phyloP scores from a whole-genome alignment of 192 early-diverging fungal species.

The Phlyctochytrium planicorne region DNA sequence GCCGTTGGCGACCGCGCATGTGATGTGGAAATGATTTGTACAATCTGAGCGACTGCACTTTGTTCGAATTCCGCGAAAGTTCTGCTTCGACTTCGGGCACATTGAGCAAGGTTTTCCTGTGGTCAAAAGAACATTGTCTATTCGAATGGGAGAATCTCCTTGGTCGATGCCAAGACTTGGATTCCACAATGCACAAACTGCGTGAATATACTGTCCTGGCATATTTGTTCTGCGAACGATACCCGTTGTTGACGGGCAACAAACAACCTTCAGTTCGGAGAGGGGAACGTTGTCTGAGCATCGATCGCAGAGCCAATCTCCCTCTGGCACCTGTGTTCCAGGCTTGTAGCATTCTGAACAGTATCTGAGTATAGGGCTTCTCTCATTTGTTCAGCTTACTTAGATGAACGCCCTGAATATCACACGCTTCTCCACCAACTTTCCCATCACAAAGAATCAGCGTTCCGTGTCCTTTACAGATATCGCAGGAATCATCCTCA shows the following conservation, averaged over 20 bases:
- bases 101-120: slow-evolving; percentile 14
- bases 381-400: neutral
- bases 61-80: neutral
- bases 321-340: neutral
- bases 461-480: neutral
- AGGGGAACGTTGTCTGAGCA: slow-evolving; percentile 16
- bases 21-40: slow-evolving; percentile 24
- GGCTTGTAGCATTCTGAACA: slow-evolving; percentile 19
- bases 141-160: slow-evolving; percentile 1
- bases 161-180: slow-evolving; percentile 1
- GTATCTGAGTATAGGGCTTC: neutral
- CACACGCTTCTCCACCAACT: slow-evolving; percentile 6
- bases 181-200: slow-evolving; percentile 24
- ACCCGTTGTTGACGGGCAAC: slow-evolving; percentile 10
- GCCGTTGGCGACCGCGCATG: slow-evolving; percentile 15
- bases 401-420: neutral
- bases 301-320: slow-evolving; percentile 8
- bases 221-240: slow-evolving; percentile 20
- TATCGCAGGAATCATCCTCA: slow-evolving; percentile 3
- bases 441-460: slow-evolving; percentile 10
- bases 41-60: slow-evolving; percentile 14
- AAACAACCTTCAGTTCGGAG: slow-evolving; percentile 9
- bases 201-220: slow-evolving; percentile 21
- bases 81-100: slow-evolving; percentile 8
- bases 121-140: slow-evolving; percentile 13